Evolutionary conservation across 371 early-diverging fungal genomes (phyloP), one percentile per base, ranked within the genome.

Genomic region (Phascolomyces articulosus): DNA sequence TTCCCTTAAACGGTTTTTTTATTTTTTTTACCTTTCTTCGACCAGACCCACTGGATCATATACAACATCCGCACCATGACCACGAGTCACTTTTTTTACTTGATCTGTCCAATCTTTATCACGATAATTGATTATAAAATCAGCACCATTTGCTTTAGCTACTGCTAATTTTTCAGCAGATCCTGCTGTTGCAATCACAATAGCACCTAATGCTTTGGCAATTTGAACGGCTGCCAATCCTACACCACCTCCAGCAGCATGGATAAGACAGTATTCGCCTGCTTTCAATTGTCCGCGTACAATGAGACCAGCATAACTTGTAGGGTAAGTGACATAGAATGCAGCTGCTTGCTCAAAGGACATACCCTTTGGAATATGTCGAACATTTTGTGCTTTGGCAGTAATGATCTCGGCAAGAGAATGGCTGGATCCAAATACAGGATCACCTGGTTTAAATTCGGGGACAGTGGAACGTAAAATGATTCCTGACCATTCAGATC

Each of bases 131-230:
- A 96, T 78, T 16, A 73, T 87, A 44, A 80, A 79, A 66, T 95
- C 94, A 0, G 96, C 95, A 0, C 95, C 95, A 41, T 85, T 79
- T 21, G 66, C 67, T 51, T 80, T 77, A 23, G 90, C 90, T 26
- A 95, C 77, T 24, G 81, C 84, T 10, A 93, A 79, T 65, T 96
- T 96, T 23, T 86, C 89, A 34, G 74, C 69, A 28, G 91, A 88
- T 8, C 93, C 91, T 0, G 90, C 93, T 4, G 95, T 93, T 1
- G 93, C 95, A 71, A 96, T 93, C 8, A 95, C 95, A 7, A 75
- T 88, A 8, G 95, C 95, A 13, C 96, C 96, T 13, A 94, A 63
- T 4, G 85, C 84, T 64, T 87, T 87, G 26, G 89, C 89, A 41
- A 90, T 85, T 63, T 90, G 89, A n/a, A 89, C 87, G 24, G 90